Base-by-base conservation (phyloP, 2,329 filamentous ascomycete species). In the Fusarium anthophilum region DNA sequence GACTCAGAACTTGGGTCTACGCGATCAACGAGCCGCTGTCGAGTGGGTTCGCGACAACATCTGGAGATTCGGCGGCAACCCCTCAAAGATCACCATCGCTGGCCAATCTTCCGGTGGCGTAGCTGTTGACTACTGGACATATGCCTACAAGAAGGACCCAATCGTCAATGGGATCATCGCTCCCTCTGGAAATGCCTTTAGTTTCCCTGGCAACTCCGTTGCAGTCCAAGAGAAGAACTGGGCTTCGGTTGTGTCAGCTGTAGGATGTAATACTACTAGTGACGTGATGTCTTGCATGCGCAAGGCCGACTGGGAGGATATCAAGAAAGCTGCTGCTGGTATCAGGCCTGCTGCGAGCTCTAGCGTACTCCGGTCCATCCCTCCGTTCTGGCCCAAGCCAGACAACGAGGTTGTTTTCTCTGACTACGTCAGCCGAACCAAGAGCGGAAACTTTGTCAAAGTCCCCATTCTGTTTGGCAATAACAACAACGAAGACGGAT, bases 131-230 rank as follows among this genome's bases (percentile, higher is more conserved):
- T 84, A 84, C 75, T 87, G 84, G 80, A 81, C 84, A 10, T 88
- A 87, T 58, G 85, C 87, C 7, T 87, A 85, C 85, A 54, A 73
- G 5, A 63, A 84, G 0, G 85, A 89, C 47, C 86, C 87, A 11
- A 89, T 89, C 30, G 82, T 84, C n/a, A 77, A 81, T 12, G 86
- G 82, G 8, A 78, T 87, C 15, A 86, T 88, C 63, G 79, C 84
- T 7, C 81, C 84, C 11, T 87, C 86, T 43, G 87, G 81, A 2
- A 86, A 83, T 6, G 85, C 82, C 0, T 83, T 85, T 28, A 85
- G 86, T 74, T 86, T 88, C 70, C 80, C 83, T 9, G 74, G 82
- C 26, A 86, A 86, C 59, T 74, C 79, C 4, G 73, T 70, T 0
- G 76, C 77, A 1, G 67, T 82, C 2, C 80, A 83, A 15, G 76